Evolutionary conservation across 805 yeast species (phyloP), one percentile per base, ranked within the genome.

Genomic region (Sugiyamaella mastotermitis): DNA sequence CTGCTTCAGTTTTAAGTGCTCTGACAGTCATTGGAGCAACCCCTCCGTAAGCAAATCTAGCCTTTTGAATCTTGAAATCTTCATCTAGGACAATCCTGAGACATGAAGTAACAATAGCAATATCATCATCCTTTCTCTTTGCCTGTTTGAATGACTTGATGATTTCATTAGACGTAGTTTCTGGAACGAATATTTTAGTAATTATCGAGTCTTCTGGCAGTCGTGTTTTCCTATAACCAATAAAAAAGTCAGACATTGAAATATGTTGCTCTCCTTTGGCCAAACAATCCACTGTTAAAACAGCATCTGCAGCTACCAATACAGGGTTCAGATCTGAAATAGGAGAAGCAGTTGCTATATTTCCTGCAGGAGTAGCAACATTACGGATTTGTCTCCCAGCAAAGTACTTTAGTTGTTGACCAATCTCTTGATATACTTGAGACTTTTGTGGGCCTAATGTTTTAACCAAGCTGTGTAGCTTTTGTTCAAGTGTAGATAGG

Each of bases 301-400:
- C 48, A 4, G 72, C 70, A 40, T 62, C 63, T 19, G 67, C 61
- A 3, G 70, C 63, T 8, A 67, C 69, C 34, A 69, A 52, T 5
- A 68, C 60, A 3, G 74, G 74, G 46, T 69, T 69, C 51, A 69
- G 46, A 47, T 69, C 74, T 1, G 74, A 65, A 41, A 69, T 69
- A 15, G 74, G 74, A 3, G 71, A 65, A 2, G 74, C 74, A 1
- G 74, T 69, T 14, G 68, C 71, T 31, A 69, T 67, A 30, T 66
- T 66, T 26, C 74, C 74, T 1, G 73, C 72, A 1, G 72, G 68
- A 8, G 72, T 68, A 11, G 72, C 74, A 6, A 68, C 72, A 41
- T 69, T 69, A 39, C 74, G 59, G 37, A 69, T 68, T 42, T 70
- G 74, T 24, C 72, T 56, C 1, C 74, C 72, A 0, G 74, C 74